These are phyloP conservation scores for Geranium rotundifolium DNA, from an alignment of 345 rosid genomes.

Conservation along the genomic window DNA sequence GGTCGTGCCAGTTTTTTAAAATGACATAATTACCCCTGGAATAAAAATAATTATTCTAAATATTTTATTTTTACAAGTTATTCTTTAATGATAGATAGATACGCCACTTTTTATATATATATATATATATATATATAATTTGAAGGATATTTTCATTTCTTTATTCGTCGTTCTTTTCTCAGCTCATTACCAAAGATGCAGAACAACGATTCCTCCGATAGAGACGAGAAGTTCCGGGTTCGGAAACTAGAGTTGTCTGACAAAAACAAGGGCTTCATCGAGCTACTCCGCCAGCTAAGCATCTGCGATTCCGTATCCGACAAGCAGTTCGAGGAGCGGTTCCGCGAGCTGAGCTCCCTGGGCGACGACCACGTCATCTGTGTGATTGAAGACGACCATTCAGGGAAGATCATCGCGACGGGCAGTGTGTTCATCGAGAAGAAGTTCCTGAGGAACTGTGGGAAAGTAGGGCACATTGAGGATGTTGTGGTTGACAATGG, in stretches of 20 bases:
- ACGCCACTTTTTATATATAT: too few relatives aligned
- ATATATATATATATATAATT: too few relatives aligned
- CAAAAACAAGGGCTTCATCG: constrained; percentile 66
- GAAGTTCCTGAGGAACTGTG: constrained; percentile 78
- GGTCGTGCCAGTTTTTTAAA: too few relatives aligned
- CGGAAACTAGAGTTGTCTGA: constrained; percentile 62
- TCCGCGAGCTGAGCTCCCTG: constrained; percentile 42
- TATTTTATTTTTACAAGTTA: too few relatives aligned
- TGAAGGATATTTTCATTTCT: too few relatives aligned
- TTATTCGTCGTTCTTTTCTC: not conserved
- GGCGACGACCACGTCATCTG: constrained; percentile 75
- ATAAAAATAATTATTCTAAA: too few relatives aligned
- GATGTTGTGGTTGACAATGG: constrained; percentile 65
- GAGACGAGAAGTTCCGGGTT: constrained; percentile 22
- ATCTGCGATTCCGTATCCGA: constrained; percentile 54
- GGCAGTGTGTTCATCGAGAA: constrained; percentile 71
- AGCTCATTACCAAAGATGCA: not conserved
- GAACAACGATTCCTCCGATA: not conserved
- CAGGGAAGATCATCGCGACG: constrained; percentile 52
- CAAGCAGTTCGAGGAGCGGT: constrained; percentile 47
- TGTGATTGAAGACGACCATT: constrained; percentile 56
- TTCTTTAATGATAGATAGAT: too few relatives aligned
- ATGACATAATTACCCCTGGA: too few relatives aligned
- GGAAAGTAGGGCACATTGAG: constrained; percentile 79
- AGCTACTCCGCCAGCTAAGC: constrained; percentile 53